Evolutionary conservation across 192 early-diverging fungal species (phyloP).

Genomic region (Podila clonocystis): DNA sequence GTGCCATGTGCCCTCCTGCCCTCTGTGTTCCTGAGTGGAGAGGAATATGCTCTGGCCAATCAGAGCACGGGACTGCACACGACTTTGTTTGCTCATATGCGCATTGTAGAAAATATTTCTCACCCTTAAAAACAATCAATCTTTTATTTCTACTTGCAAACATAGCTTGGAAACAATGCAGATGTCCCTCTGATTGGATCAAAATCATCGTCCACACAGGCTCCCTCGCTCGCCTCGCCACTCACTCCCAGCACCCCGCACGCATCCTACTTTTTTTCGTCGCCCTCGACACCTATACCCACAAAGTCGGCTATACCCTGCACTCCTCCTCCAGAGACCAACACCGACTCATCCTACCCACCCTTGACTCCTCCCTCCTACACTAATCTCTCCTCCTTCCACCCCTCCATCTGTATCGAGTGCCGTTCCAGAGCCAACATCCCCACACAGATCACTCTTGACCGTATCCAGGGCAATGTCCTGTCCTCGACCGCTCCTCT

Average conservation of each 20-base stretch:
- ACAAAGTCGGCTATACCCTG: constrained; percentile 34
- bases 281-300: constrained; percentile 30
- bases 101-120: not conserved
- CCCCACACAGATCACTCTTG: constrained; percentile 29
- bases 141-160: no score
- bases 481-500: constrained; percentile 14
- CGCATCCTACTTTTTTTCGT: constrained; percentile 37
- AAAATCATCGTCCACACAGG: constrained; percentile 1
- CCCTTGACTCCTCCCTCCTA: constrained; percentile 41
- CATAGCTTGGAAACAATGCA: constrained; percentile 42
- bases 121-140: not conserved
- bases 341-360: constrained; percentile 11
- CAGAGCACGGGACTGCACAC: constrained; percentile 8
- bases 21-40: not conserved
- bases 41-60: constrained; percentile 11
- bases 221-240: constrained; percentile 28
- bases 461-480: constrained; percentile 33
- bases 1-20: constrained; percentile 4
- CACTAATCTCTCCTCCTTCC: constrained; percentile 22
- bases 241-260: constrained; percentile 29
- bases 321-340: constrained; percentile 40
- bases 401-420: constrained; percentile 45
- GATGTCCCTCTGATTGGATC: constrained; percentile 19
- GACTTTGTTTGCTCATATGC: not conserved
- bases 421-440: constrained; percentile 26